Evolutionary conservation across 331 rosid genomes (phyloP).

Genomic region (Quercus tomentella): DNA sequence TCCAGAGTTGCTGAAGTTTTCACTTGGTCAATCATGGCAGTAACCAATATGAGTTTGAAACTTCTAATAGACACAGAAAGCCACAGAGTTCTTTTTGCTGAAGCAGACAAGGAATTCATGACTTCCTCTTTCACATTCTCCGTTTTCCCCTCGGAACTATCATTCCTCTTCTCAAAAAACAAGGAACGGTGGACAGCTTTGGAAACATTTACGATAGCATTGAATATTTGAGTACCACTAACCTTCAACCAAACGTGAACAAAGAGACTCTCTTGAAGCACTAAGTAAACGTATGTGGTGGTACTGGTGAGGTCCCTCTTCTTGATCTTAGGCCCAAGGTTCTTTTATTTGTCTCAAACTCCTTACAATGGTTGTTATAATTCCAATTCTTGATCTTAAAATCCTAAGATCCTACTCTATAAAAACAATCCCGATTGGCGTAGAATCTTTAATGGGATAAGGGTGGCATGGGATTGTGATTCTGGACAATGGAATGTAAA

Average conservation of each 20-base stretch:
- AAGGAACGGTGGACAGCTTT: constrained; percentile 7
- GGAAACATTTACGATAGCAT: constrained; percentile 20
- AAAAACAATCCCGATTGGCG: no score
- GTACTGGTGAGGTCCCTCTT: not conserved
- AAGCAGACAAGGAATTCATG: constrained; percentile 18
- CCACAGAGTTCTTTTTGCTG: constrained; percentile 1
- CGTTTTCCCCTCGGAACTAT: constrained; percentile 22
- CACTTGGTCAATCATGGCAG: not conserved
- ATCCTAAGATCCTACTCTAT: no score
- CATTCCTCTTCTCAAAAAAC: not conserved
- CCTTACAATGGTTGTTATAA: no score
- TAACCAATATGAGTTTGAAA: constrained; percentile 10
- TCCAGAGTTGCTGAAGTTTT: no score
- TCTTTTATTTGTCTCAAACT: no score
- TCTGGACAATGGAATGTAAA: no score
- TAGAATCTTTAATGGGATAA: no score
- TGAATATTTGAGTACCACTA: not conserved
- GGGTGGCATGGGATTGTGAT: no score
- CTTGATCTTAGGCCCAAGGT: no score
- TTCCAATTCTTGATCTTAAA: no score
- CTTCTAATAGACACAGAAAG: constrained; percentile 10
- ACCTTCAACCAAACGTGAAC: not conserved
- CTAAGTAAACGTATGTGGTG: not conserved
- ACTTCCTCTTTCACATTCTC: constrained; percentile 17
- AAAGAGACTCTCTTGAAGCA: constrained; percentile 10